These are phyloP conservation scores for Fusarium mexicanum DNA, from an alignment of 2,329 filamentous ascomycete genomes.

Conservation along the genomic window DNA sequence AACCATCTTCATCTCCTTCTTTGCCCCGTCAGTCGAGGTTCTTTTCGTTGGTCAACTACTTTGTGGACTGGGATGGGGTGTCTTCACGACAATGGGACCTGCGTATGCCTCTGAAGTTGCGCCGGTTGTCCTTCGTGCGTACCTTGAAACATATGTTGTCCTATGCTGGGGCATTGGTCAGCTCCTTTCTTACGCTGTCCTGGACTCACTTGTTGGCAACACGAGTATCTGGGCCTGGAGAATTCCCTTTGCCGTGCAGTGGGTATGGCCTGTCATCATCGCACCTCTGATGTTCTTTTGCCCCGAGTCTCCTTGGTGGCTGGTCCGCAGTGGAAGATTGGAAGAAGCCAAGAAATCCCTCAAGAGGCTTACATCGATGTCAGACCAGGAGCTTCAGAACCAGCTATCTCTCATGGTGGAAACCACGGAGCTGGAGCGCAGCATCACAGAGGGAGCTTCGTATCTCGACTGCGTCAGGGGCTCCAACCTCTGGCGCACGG, in stretches of 20 bases:
- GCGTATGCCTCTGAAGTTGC: slow-evolving; percentile 57
- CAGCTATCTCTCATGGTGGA: slow-evolving; percentile 54
- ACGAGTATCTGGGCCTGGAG: slow-evolving; percentile 48
- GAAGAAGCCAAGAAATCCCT: neutral
- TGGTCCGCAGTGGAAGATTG: slow-evolving; percentile 34
- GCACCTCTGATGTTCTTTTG: slow-evolving; percentile 42
- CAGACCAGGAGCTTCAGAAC: neutral
- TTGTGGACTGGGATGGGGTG: slow-evolving; percentile 53
- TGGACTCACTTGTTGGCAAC: neutral
- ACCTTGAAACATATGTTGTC: slow-evolving; percentile 54
- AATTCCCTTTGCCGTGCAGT: slow-evolving; percentile 51
- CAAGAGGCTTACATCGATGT: neutral
- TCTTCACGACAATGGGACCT: slow-evolving; percentile 55
- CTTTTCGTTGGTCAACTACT: slow-evolving; percentile 58
- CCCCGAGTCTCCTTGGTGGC: slow-evolving; percentile 50
- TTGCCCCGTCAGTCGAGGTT: slow-evolving; percentile 48
- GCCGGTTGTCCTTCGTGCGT: slow-evolving; percentile 52
- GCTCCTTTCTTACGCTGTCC: slow-evolving; percentile 49
- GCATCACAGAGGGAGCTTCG: neutral
- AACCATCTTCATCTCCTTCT: slow-evolving; percentile 47
- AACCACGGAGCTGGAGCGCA: slow-evolving; percentile 45
- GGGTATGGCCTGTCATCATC: slow-evolving; percentile 47
- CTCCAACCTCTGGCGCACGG: slow-evolving; percentile 52
- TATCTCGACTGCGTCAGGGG: slow-evolving; percentile 53
- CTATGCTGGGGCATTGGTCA: slow-evolving; percentile 55